A percentile compares a stretch with the other conserved stretches of the same genome.
Evolutionary conservation across 106 monocot genomes (phyloP).

Genomic region (Allium sativum): DNA sequence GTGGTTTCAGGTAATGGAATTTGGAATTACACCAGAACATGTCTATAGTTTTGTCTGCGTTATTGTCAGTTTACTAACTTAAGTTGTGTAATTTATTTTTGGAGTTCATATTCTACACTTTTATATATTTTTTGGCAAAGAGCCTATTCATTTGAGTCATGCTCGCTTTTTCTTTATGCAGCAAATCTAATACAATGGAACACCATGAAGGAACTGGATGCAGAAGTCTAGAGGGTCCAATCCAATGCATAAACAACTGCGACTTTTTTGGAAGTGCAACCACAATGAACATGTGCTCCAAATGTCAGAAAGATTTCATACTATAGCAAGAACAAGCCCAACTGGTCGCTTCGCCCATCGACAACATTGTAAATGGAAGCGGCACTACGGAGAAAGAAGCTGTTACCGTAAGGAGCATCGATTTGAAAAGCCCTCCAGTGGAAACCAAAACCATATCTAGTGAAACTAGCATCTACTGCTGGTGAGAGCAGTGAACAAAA

Average conservation of each 20-base stretch:
- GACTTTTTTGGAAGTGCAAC: conserved; percentile 56
- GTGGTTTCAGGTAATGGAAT: no score
- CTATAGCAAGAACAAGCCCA: conserved; percentile 30
- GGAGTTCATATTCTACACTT: no score
- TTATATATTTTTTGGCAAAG: no score
- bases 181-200: conserved; percentile 18
- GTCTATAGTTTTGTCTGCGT: no score
- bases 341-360: conserved; percentile 31
- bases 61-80: no score
- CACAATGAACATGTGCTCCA: conserved; percentile 65
- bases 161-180: background rate
- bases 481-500: conserved; percentile 9
- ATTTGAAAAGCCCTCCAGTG: background rate
- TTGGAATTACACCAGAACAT: no score
- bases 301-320: conserved; percentile 45
- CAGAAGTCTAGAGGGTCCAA: conserved; percentile 36
- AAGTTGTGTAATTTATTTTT: no score
- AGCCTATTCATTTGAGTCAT: no score
- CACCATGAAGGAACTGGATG: conserved; percentile 40
- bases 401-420: background rate
- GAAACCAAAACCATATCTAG: conserved; percentile 3
- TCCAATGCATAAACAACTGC: conserved; percentile 56
- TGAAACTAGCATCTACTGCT: conserved; percentile 1
- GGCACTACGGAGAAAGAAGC: conserved; percentile 11
- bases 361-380: conserved; percentile 21